phyloP scores from a whole-genome alignment of 495 filamentous ascomycete species.

The Talaromyces stipitatus region DNA sequence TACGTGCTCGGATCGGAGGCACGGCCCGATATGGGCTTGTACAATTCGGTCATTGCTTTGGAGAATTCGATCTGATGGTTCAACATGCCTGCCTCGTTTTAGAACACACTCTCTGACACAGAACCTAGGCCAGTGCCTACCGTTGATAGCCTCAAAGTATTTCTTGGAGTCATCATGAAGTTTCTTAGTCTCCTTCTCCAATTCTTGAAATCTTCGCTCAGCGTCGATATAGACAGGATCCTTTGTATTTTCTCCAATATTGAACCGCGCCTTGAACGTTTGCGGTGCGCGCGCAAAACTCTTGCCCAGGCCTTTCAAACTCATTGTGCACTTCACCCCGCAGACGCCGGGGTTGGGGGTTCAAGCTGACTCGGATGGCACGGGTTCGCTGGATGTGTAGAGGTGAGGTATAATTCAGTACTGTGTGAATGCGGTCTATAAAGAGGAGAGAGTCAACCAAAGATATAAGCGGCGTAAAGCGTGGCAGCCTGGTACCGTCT shows the following conservation, averaged over 20 bases:
- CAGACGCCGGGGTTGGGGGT: background rate
- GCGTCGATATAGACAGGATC: constrained; percentile 93
- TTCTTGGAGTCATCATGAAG: constrained; percentile 93
- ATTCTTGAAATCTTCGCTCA: constrained; percentile 86
- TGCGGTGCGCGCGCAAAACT: constrained; percentile 83
- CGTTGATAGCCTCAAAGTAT: constrained; percentile 94
- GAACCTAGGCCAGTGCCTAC: no score
- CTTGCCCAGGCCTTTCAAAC: constrained; percentile 94
- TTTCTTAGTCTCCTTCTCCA: constrained; percentile 92
- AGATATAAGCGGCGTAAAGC: background rate
- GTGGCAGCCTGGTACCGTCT: background rate
- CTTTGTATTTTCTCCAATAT: constrained; percentile 86
- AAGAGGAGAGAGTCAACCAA: background rate
- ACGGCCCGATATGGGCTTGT: constrained; percentile 95
- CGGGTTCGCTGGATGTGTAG: background rate
- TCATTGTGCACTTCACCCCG: constrained; percentile 51
- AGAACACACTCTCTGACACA: no score
- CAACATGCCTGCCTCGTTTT: constrained; percentile 64
- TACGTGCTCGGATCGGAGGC: constrained; percentile 87
- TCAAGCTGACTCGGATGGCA: background rate
- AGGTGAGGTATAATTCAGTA: background rate
- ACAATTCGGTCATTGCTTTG: constrained; percentile 88
- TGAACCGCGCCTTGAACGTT: constrained; percentile 83
- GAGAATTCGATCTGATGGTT: constrained; percentile 98
- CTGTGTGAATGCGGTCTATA: background rate